Conservation (phyloP, 2,329 filamentous ascomycete species). For the Coniella lustricola region DNA sequence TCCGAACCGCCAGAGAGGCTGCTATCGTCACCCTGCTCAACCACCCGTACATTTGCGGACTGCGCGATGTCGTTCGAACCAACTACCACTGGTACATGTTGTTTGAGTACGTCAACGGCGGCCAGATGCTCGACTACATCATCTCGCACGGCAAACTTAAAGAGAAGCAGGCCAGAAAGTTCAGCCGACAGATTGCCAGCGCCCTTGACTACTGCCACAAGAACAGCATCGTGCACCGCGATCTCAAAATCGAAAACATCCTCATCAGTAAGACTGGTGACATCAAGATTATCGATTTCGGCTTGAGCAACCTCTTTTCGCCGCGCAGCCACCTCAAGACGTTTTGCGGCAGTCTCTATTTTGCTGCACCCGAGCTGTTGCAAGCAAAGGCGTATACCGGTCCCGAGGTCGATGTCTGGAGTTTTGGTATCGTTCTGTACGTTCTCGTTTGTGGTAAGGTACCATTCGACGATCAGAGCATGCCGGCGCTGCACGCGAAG, state of each 20-base stretch:
- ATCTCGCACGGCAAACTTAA: slow-evolving; percentile 96
- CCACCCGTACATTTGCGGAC: slow-evolving; percentile 91
- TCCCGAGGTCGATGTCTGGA: slow-evolving; percentile 97
- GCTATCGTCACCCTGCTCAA: slow-evolving; percentile 92
- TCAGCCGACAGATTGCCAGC: slow-evolving; percentile 93
- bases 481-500: slow-evolving; percentile 96
- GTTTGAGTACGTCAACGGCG: slow-evolving; percentile 97
- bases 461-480: slow-evolving; percentile 97
- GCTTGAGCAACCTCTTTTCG: slow-evolving; percentile 90
- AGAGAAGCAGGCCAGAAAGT: slow-evolving; percentile 97
- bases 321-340: slow-evolving; percentile 83
- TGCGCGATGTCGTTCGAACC: slow-evolving; percentile 90
- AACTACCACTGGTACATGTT: slow-evolving; percentile 99
- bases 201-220: slow-evolving; percentile 95
- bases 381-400: slow-evolving; percentile 93
- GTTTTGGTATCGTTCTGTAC: slow-evolving; percentile 96
- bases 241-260: slow-evolving; percentile 98
- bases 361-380: slow-evolving; percentile 88
- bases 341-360: slow-evolving; percentile 96
- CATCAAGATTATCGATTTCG: slow-evolving; percentile 99
- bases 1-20: slow-evolving; percentile 88
- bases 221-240: slow-evolving; percentile 96
- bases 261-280: slow-evolving; percentile 98
- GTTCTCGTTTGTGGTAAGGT: slow-evolving; percentile 97
- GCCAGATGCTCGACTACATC: slow-evolving; percentile 99